These are phyloP conservation scores for Saxispiralis lemnorum DNA, from an alignment of 495 filamentous ascomycete genomes.

Conservation along the genomic window DNA sequence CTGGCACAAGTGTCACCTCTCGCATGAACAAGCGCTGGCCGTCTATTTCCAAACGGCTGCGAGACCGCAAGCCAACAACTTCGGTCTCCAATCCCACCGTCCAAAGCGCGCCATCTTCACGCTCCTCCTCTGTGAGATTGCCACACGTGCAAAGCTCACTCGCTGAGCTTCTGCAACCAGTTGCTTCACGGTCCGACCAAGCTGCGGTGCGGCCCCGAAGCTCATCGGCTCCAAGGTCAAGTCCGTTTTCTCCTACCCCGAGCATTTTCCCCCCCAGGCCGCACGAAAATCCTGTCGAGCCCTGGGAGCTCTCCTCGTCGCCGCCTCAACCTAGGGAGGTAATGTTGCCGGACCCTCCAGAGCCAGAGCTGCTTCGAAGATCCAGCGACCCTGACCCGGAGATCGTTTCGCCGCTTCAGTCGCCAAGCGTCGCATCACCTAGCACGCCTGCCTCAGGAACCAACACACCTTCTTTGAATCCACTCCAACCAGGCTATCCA, in stretches of 20 bases:
- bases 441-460: conserved; percentile 21
- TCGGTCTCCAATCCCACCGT: conserved; percentile 28
- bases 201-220: conserved; percentile 24
- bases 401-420: conserved; percentile 64
- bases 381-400: conserved; percentile 7
- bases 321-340: not conserved
- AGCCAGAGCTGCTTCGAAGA: conserved; percentile 48
- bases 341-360: conserved; percentile 52
- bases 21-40: conserved; percentile 55
- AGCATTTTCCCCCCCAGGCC: conserved; percentile 31
- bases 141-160: conserved; percentile 6
- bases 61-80: conserved; percentile 29
- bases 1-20: conserved; percentile 31
- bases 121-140: conserved; percentile 32
- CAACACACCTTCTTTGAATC: conserved; percentile 26
- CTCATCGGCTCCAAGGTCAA: conserved; percentile 27
- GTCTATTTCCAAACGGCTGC: conserved; percentile 51
- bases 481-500: conserved; percentile 34
- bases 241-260: conserved; percentile 14
- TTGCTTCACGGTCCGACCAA: conserved; percentile 39
- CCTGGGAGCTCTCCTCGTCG: conserved; percentile 33
- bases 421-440: conserved; percentile 46
- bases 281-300: conserved; percentile 27
- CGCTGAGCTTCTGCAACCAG: conserved; percentile 17
- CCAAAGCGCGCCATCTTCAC: conserved; percentile 27